Base-by-base conservation (phyloP, 306 rosid genomes). In the Hylodesmum podocarpum region DNA sequence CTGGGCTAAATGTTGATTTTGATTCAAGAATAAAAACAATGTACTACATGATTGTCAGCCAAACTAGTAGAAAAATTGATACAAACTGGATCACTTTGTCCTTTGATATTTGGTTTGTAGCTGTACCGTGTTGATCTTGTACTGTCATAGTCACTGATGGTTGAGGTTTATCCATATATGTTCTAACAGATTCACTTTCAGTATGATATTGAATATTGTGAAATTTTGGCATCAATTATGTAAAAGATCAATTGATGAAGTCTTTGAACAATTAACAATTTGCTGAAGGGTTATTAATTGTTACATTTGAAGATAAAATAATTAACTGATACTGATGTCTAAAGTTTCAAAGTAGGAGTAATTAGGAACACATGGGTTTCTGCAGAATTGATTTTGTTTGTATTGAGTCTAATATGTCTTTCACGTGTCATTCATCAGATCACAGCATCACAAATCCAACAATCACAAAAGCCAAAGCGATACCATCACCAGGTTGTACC, bases 371-470 rank as follows among this genome's bases (percentile, higher is more conserved):
- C 85, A 76, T 86, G 87, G 88, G 73, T 79, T 81, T 83, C 83
- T 73, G 83, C 70, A 76, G 71, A 77, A 54, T 15, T 33, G 66
- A 47, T 27, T 71, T 76, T 74, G 49, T 80, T 73, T 54, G 78
- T 70, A 49, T 57, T 31, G 58, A 62, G 72, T 80, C 62, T 65
- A 41, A 72, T 2, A 2, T 27, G 40, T 69, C 68, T 54, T 67
- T 77, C 70, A 76, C 81, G 51, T 69, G 70, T 73, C 73, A 66
- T 11, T 76, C 27, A 65, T 73, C 14, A 65, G 86, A 33, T 69
- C 78, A 70, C 61, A 80, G 91, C 78, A 76, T 86, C 92, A 78
- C 74, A 81, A 77, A 66, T 64, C 81, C 80, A 82, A 80, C 87
- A 76, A 81, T 79, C 79, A 74, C 57, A 84, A 81, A 84, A 15